phyloP scores from a whole-genome alignment of 805 yeast species.

The Cephaloascus albidus region DNA sequence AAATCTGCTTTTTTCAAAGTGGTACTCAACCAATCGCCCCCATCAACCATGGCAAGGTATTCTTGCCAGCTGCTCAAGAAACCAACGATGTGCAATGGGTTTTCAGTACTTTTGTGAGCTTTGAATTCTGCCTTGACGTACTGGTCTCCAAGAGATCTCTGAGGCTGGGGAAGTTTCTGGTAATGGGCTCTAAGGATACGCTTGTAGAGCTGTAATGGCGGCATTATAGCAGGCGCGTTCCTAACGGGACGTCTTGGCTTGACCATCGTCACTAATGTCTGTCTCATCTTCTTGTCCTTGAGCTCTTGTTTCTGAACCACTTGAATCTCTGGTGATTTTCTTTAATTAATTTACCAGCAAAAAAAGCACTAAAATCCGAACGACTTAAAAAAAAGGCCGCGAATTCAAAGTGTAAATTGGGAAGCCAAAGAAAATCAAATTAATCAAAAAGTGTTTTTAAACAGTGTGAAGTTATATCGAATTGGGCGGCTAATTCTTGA shows the following conservation, averaged over 20 bases:
- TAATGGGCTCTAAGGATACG: conserved; percentile 76
- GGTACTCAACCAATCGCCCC: conserved; percentile 29
- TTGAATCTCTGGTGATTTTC: no score
- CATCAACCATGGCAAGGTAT: conserved; percentile 50
- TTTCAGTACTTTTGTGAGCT: conserved; percentile 71
- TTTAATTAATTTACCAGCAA: no score
- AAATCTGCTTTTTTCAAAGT: conserved; percentile 53
- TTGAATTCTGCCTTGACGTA: conserved; percentile 87
- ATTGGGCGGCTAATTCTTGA: no score
- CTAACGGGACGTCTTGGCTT: conserved; percentile 33
- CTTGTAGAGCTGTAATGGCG: conserved; percentile 74
- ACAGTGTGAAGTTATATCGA: no score
- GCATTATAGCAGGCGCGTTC: conserved; percentile 43
- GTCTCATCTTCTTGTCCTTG: conserved; percentile 19
- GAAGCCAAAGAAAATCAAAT: no score
- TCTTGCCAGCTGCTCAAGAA: conserved; percentile 94
- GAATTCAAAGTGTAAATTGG: no score
- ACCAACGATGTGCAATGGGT: conserved; percentile 91
- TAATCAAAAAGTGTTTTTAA: no score
- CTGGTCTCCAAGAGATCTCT: conserved; percentile 76
- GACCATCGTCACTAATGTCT: conserved; percentile 22
- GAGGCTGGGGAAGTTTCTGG: conserved; percentile 52
- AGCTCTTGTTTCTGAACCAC: no score
- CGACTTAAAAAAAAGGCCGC: no score
- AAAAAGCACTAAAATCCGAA: no score